Percentiles rank a stretch among this genome's conserved stretches.
Conservation (phyloP, 768 basidiomycete species). For the Clathrus columnatus region DNA sequence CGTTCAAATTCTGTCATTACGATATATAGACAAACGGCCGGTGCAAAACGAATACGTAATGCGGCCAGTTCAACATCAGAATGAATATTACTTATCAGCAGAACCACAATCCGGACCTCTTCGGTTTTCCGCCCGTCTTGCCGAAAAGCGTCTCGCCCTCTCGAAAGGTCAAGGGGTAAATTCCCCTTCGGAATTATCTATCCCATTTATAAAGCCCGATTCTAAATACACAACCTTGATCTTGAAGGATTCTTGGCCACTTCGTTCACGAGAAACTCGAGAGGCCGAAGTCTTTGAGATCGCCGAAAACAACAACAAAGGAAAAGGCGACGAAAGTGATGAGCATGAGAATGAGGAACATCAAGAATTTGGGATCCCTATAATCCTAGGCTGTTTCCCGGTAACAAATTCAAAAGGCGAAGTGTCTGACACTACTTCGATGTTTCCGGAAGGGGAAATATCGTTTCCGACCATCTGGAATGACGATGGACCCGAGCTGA, state of each 20-base stretch:
- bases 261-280: background rate
- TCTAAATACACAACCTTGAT: background rate
- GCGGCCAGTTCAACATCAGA: too few relatives aligned
- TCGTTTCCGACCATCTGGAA: background rate
- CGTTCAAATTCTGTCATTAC: background rate
- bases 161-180: too few relatives aligned
- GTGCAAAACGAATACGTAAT: too few relatives aligned
- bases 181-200: background rate
- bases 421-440: background rate
- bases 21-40: too few relatives aligned
- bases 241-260: constrained; percentile 1
- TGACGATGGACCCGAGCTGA: too few relatives aligned
- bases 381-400: background rate
- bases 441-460: background rate
- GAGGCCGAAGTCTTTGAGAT: background rate
- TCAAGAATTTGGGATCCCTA: constrained; percentile 1
- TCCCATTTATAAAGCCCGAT: background rate
- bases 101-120: background rate
- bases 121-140: background rate
- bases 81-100: too few relatives aligned
- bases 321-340: too few relatives aligned
- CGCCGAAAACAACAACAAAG: background rate
- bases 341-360: too few relatives aligned
- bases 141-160: too few relatives aligned
- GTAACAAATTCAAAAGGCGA: background rate